phyloP scores from a whole-genome alignment of 2,329 filamentous ascomycete species.

The Phoma sp. region DNA sequence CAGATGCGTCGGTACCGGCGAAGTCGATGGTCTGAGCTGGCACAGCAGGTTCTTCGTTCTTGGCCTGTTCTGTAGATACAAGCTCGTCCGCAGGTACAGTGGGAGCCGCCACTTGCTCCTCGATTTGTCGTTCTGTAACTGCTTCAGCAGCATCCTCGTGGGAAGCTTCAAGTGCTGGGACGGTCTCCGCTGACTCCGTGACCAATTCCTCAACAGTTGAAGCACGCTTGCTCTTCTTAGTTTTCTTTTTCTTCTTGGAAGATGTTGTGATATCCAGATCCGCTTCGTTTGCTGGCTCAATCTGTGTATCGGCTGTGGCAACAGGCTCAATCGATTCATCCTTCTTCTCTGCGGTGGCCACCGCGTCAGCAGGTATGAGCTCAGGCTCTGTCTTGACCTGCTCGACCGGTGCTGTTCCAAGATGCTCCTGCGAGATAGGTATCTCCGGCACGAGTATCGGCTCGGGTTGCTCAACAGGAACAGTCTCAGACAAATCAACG shows the following conservation, averaged over 20 bases:
- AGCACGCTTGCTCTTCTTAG: conserved; percentile 32
- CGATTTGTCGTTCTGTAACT: background rate
- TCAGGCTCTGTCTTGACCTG: background rate
- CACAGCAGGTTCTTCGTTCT: background rate
- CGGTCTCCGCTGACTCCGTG: background rate
- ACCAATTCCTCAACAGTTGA: conserved; percentile 23
- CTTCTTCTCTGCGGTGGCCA: background rate
- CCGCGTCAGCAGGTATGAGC: background rate
- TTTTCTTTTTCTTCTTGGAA: conserved; percentile 36
- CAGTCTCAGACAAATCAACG: background rate
- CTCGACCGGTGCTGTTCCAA: background rate
- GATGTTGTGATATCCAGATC: conserved; percentile 11
- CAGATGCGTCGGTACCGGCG: background rate
- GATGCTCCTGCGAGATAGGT: background rate
- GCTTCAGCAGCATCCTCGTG: background rate
- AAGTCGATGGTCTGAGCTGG: background rate
- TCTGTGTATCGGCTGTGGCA: background rate
- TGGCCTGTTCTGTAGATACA: background rate
- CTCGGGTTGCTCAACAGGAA: background rate
- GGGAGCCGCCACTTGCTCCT: background rate
- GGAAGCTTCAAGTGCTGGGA: conserved; percentile 5
- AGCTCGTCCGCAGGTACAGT: background rate
- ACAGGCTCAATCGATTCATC: conserved; percentile 8
- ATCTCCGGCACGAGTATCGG: background rate
- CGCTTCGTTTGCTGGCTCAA: conserved; percentile 7